These are phyloP conservation scores for Acrocalymma vagum DNA, from an alignment of 2,329 filamentous ascomycete genomes.

Conservation along the genomic window DNA sequence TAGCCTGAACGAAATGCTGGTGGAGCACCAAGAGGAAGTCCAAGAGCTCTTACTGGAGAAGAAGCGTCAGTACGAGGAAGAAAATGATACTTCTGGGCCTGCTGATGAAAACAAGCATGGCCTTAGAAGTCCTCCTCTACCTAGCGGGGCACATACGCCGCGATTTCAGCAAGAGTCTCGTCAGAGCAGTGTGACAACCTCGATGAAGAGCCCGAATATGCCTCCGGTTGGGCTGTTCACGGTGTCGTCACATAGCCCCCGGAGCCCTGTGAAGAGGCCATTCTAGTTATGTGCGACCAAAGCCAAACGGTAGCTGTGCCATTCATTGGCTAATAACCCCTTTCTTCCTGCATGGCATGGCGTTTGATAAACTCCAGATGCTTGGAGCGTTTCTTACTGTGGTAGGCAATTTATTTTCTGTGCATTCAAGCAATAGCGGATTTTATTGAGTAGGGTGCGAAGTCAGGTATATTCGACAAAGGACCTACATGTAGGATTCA, in stretches of 20 bases:
- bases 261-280: conserved; percentile 33
- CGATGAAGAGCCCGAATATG: conserved; percentile 26
- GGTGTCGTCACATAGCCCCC: conserved; percentile 27
- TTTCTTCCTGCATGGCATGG: conserved; percentile 16
- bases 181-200: conserved; percentile 19
- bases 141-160: conserved; percentile 17
- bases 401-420: too few relatives aligned
- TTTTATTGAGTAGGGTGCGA: too few relatives aligned
- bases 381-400: too few relatives aligned
- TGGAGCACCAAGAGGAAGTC: conserved; percentile 60
- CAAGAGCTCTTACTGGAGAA: conserved; percentile 54
- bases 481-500: too few relatives aligned
- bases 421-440: too few relatives aligned
- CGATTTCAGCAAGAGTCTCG: conserved; percentile 9
- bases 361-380: too few relatives aligned
- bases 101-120: conserved; percentile 28
- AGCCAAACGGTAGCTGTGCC: too few relatives aligned
- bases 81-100: conserved; percentile 23
- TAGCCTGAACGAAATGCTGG: conserved; percentile 65
- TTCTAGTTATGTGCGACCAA: conserved; percentile 23
- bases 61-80: conserved; percentile 49
- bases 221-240: conserved; percentile 40
- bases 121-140: conserved; percentile 33
- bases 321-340: conserved; percentile 1
- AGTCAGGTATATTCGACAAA: too few relatives aligned